Evolutionary conservation across 805 yeast species (phyloP).

Genomic region (Clavispora santaluciae): DNA sequence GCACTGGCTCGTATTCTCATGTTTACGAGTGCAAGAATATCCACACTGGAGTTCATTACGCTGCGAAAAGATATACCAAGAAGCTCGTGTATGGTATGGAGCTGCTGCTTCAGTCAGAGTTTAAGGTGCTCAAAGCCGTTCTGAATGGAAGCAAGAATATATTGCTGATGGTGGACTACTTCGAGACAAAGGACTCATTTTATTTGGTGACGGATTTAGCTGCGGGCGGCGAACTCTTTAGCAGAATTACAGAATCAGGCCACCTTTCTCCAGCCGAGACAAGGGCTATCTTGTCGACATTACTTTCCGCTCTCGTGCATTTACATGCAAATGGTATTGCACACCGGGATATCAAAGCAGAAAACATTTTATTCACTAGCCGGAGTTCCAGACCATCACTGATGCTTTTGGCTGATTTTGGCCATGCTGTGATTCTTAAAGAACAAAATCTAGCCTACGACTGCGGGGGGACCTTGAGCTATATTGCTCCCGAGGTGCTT

Average conservation of each 20-base stretch:
- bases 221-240: constrained; percentile 64
- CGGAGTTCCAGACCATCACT: constrained; percentile 29
- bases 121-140: constrained; percentile 48
- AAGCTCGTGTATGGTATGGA: constrained; percentile 50
- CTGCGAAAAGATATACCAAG: constrained; percentile 51
- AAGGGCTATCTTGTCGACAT: constrained; percentile 42
- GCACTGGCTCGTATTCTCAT: constrained; percentile 44
- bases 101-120: constrained; percentile 53
- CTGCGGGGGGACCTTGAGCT: constrained; percentile 58
- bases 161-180: constrained; percentile 60
- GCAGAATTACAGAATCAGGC: constrained; percentile 43
- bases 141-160: constrained; percentile 51
- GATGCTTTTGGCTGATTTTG: constrained; percentile 57
- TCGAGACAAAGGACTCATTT: constrained; percentile 57
- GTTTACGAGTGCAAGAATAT: constrained; percentile 47
- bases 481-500: constrained; percentile 69
- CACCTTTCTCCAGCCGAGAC: constrained; percentile 45
- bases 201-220: constrained; percentile 65
- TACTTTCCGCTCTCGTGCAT: constrained; percentile 52
- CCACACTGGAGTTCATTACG: constrained; percentile 41
- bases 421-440: constrained; percentile 50
- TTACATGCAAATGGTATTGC: constrained; percentile 57
- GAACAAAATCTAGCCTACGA: constrained; percentile 9
- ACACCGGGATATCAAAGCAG: constrained; percentile 72
- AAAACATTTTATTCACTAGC: constrained; percentile 51